Conservation (phyloP, 345 rosid species). For the Draba incana region DNA sequence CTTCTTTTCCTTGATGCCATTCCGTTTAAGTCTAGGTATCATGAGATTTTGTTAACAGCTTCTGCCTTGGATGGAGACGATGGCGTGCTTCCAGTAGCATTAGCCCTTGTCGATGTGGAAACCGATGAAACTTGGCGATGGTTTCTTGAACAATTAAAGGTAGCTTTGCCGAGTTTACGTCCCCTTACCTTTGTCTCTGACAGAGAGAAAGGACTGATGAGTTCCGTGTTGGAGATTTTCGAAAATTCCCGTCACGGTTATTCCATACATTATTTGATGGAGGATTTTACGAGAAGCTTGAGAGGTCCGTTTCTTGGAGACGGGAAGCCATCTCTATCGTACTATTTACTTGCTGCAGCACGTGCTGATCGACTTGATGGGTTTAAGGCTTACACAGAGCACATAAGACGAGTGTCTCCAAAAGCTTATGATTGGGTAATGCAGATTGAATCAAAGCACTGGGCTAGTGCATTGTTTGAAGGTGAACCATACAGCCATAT, state of each 20-base stretch:
- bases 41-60: constrained; percentile 77
- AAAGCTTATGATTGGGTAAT: constrained; percentile 83
- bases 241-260: constrained; percentile 70
- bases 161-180: constrained; percentile 53
- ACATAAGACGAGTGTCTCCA: constrained; percentile 66
- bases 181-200: constrained; percentile 82
- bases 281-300: constrained; percentile 66
- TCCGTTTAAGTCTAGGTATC: constrained; percentile 70
- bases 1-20: constrained; percentile 82
- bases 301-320: constrained; percentile 87
- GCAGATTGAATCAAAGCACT: constrained; percentile 66
- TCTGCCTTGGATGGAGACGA: constrained; percentile 89
- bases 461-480: constrained; percentile 68
- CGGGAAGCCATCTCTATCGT: constrained; percentile 70
- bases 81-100: constrained; percentile 71
- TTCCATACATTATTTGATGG: constrained; percentile 74
- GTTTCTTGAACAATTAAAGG: constrained; percentile 75
- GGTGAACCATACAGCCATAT: constrained; percentile 76
- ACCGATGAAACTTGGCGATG: constrained; percentile 76
- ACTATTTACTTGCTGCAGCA: constrained; percentile 72
- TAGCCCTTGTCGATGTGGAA: constrained; percentile 79
- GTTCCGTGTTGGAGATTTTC: constrained; percentile 63
- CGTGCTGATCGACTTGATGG: constrained; percentile 63
- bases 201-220: constrained; percentile 66
- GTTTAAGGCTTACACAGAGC: constrained; percentile 59